Percentiles rank a stretch among this genome's conserved stretches.
Conservation (phyloP, 257 asterid species). For the Rhazya stricta region DNA sequence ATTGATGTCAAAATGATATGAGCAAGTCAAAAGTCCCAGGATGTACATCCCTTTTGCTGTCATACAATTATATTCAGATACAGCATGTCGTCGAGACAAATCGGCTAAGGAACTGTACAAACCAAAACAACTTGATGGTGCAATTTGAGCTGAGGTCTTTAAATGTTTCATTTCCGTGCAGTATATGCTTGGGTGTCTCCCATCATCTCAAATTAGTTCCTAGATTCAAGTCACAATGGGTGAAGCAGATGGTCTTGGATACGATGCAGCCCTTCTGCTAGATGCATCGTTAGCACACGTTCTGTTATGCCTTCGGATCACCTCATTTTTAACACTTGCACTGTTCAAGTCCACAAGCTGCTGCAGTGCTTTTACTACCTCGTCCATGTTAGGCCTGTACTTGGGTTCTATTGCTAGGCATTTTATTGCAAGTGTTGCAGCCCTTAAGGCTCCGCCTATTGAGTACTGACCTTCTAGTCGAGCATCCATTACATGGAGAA, state of each 20-base stretch:
- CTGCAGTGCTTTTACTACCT: slow-evolving; percentile 37
- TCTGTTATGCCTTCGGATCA: slow-evolving; percentile 31
- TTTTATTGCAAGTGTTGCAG: slow-evolving; percentile 32
- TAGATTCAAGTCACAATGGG: slow-evolving; percentile 32
- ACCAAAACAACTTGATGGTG: slow-evolving; percentile 1
- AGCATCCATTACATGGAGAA: slow-evolving; percentile 33
- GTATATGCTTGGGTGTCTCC: neutral
- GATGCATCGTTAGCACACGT: slow-evolving; percentile 22
- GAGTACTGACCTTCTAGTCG: slow-evolving; percentile 47
- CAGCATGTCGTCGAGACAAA: neutral
- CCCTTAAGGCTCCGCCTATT: slow-evolving; percentile 26
- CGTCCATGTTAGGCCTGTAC: slow-evolving; percentile 33
- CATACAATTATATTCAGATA: neutral
- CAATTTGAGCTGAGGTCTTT: slow-evolving; percentile 11
- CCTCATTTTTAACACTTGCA: slow-evolving; percentile 37
- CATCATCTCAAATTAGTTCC: neutral
- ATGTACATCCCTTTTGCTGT: neutral
- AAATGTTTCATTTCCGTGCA: neutral
- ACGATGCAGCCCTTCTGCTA: slow-evolving; percentile 33
- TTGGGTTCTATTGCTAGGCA: slow-evolving; percentile 36
- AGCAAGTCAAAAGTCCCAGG: slow-evolving; percentile 1
- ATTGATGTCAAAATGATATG: neutral
- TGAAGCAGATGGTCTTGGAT: slow-evolving; percentile 50
- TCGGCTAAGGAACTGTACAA: slow-evolving; percentile 13
- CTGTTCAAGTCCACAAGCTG: slow-evolving; percentile 33